phyloP scores from a whole-genome alignment of 1,284 basidiomycete genomes.

The Sporisorium iseilematis-ciliati region DNA sequence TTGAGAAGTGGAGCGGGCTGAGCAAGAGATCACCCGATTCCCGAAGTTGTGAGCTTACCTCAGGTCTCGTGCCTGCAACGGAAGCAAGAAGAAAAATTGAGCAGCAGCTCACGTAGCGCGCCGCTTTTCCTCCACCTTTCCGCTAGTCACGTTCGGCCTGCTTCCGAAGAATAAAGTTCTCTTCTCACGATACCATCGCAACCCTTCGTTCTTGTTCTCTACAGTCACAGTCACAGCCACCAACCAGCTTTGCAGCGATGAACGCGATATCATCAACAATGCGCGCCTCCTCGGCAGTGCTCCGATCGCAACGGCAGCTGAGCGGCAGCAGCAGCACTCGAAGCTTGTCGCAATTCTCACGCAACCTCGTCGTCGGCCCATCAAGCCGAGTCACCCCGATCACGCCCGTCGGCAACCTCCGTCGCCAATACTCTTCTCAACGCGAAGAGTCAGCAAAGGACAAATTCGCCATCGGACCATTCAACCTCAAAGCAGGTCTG shows the following conservation, averaged over 20 bases:
- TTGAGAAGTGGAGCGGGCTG: conserved; percentile 9
- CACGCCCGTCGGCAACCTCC: background rate
- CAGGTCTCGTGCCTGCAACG: conserved; percentile 4
- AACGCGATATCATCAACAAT: conserved; percentile 15
- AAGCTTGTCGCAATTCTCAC: conserved; percentile 14
- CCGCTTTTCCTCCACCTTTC: conserved; percentile 9
- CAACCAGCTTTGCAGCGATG: conserved; percentile 11
- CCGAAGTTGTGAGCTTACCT: conserved; percentile 40
- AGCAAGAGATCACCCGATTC: conserved; percentile 18
- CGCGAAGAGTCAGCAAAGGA: conserved; percentile 49
- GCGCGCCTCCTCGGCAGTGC: conserved; percentile 20
- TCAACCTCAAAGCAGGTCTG: conserved; percentile 84
- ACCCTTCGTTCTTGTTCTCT: background rate
- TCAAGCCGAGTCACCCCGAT: background rate
- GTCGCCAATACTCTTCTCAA: conserved; percentile 22
- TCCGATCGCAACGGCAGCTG: conserved; percentile 13
- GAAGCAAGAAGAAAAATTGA: conserved; percentile 15
- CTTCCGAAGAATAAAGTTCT: background rate
- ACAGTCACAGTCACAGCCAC: background rate
- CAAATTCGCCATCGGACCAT: conserved; percentile 73
- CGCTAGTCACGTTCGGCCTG: background rate
- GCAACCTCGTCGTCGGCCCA: conserved; percentile 2
- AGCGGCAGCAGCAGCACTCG: conserved; percentile 12
- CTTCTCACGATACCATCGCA: background rate
- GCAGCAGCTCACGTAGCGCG: background rate